Conservation (phyloP, 2,329 filamentous ascomycete genomes). For the Catunica adiposa region DNA sequence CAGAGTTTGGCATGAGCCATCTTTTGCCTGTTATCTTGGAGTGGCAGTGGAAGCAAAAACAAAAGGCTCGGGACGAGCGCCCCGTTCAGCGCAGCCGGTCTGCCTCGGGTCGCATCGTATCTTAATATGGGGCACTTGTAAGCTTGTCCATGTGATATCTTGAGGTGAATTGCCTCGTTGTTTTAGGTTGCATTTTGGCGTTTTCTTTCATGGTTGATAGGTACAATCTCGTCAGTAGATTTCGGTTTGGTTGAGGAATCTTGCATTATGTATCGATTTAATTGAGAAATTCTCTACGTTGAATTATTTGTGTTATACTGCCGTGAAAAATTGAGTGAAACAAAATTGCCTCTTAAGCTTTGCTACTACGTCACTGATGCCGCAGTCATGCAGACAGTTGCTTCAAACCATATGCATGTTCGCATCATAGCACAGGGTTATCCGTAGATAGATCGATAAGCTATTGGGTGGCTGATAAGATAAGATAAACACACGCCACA, state of each 20-base stretch:
- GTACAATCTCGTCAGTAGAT: no score
- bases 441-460: no score
- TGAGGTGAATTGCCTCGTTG: not conserved
- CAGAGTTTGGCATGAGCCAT: slow-evolving; percentile 84
- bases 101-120: slow-evolving; percentile 13
- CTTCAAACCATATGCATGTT: no score
- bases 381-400: no score
- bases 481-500: not conserved
- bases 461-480: not conserved
- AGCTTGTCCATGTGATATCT: not conserved
- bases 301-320: no score
- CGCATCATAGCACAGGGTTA: no score
- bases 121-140: not conserved
- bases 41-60: slow-evolving; percentile 58
- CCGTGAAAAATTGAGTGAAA: no score
- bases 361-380: no score
- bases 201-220: not conserved
- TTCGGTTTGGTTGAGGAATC: no score
- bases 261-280: not conserved
- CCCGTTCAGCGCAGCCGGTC: slow-evolving; percentile 22
- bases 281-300: no score
- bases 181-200: slow-evolving; percentile 1
- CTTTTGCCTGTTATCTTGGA: slow-evolving; percentile 86
- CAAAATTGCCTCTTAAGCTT: no score
- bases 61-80: slow-evolving; percentile 35